A percentile compares a stretch with the other conserved stretches of the same genome.
Conservation (phyloP, 306 rosid species). For the Pterocarpus macrocarpus region DNA sequence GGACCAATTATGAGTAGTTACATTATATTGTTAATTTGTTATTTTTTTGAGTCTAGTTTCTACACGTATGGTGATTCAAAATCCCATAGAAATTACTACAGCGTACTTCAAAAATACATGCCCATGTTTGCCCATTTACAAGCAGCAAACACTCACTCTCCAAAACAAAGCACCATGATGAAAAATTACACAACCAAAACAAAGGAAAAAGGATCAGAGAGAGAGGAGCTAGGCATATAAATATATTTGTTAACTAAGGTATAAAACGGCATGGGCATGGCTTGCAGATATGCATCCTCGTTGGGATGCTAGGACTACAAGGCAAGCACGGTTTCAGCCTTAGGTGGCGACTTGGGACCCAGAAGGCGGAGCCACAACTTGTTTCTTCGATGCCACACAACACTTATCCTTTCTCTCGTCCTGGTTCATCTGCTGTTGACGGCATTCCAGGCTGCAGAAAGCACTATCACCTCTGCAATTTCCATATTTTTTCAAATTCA, state of each 20-base stretch:
- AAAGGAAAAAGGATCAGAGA: background rate
- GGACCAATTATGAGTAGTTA: background rate
- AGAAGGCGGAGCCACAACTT: slow-evolving; percentile 43
- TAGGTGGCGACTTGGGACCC: slow-evolving; percentile 55
- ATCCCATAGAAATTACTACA: background rate
- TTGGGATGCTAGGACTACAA: slow-evolving; percentile 41
- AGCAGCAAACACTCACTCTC: slow-evolving; percentile 27
- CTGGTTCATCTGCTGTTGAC: slow-evolving; percentile 82
- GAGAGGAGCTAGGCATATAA: background rate
- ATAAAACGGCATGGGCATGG: slow-evolving; percentile 10
- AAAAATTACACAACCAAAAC: slow-evolving; percentile 39
- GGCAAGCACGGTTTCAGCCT: slow-evolving; percentile 71
- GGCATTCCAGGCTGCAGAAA: slow-evolving; percentile 92
- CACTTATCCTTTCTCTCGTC: slow-evolving; percentile 84
- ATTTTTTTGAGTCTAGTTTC: background rate
- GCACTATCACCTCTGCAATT: slow-evolving; percentile 81
- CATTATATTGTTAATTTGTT: background rate
- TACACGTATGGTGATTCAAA: background rate
- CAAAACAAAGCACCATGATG: background rate
- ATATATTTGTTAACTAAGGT: slow-evolving; percentile 26
- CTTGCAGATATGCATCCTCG: background rate
- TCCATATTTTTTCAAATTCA: background rate
- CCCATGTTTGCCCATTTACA: slow-evolving; percentile 2
- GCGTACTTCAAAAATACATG: slow-evolving; percentile 15
- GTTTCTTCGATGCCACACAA: slow-evolving; percentile 62